phyloP scores from a whole-genome alignment of 345 rosid genomes.

The Microcos paniculata region DNA sequence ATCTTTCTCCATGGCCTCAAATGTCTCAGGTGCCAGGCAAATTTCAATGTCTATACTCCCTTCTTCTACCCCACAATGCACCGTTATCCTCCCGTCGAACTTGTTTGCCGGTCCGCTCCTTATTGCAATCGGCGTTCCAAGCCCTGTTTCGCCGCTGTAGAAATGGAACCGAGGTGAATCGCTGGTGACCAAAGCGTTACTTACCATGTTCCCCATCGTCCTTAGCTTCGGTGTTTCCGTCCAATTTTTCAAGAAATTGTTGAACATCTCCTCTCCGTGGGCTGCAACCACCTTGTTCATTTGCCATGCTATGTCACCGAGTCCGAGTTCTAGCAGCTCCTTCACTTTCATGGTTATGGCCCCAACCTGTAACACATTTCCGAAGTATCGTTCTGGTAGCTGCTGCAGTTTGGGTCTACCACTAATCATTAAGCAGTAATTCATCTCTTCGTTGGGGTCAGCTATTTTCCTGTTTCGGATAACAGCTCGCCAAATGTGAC shows the following conservation, averaged over 20 bases:
- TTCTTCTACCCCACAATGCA: conserved; percentile 23
- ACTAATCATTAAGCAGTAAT: background rate
- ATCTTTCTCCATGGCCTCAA: conserved; percentile 20
- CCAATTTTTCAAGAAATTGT: conserved; percentile 8
- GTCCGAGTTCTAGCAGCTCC: conserved; percentile 18
- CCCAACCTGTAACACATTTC: conserved; percentile 20
- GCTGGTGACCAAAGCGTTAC: background rate
- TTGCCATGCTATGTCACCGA: conserved; percentile 27
- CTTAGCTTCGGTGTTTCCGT: background rate
- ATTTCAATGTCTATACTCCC: conserved; percentile 30
- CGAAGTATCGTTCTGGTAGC: conserved; percentile 32
- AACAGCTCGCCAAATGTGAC: conserved; percentile 39
- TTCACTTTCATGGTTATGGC: background rate
- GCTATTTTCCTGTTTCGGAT: background rate
- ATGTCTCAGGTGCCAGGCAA: conserved; percentile 17
- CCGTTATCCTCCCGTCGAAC: conserved; percentile 19
- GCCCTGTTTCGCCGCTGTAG: too few relatives aligned
- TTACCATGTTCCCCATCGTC: background rate
- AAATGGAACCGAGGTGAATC: too few relatives aligned
- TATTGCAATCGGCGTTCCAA: conserved; percentile 10
- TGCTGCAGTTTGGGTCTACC: conserved; percentile 26
- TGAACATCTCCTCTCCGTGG: conserved; percentile 4
- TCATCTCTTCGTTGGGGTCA: conserved; percentile 14
- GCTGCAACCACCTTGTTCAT: conserved; percentile 23
- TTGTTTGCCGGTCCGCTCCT: conserved; percentile 27